Percentiles rank a stretch among this genome's conserved stretches.
phyloP scores from a whole-genome alignment of 2,329 filamentous ascomycete genomes.

The Alternaria viburni region DNA sequence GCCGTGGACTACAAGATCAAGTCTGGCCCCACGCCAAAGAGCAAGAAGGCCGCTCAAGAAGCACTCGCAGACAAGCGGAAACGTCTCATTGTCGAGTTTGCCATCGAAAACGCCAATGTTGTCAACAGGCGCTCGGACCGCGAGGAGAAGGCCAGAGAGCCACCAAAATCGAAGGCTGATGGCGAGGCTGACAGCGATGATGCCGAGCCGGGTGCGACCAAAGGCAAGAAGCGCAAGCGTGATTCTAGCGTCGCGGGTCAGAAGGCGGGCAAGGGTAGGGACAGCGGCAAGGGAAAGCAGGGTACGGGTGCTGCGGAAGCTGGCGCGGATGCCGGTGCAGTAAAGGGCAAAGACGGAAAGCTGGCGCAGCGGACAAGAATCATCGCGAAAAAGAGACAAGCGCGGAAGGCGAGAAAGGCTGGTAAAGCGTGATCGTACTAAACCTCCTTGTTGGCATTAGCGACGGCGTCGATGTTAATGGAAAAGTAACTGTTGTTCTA shows the following conservation, averaged over 20 bases:
- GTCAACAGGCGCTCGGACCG: slow-evolving; percentile 76
- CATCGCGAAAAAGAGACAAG: slow-evolving; percentile 82
- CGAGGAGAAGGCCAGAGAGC: slow-evolving; percentile 63
- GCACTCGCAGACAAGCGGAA: slow-evolving; percentile 77
- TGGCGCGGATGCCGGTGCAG: slow-evolving; percentile 15
- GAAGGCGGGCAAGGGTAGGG: slow-evolving; percentile 18
- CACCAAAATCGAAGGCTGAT: slow-evolving; percentile 40
- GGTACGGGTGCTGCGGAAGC: slow-evolving; percentile 27
- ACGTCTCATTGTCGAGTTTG: slow-evolving; percentile 92
- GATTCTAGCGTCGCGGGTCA: slow-evolving; percentile 22
- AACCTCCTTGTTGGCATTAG: slow-evolving; percentile 15
- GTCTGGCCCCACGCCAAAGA: slow-evolving; percentile 52
- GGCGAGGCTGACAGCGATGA: slow-evolving; percentile 17
- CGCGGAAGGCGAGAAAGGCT: slow-evolving; percentile 67
- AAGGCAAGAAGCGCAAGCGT: slow-evolving; percentile 50
- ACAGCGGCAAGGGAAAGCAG: slow-evolving; percentile 16
- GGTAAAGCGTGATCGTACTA: slow-evolving; percentile 53
- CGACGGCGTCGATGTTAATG: slow-evolving; percentile 14
- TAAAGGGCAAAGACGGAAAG: slow-evolving; percentile 50
- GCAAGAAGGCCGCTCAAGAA: slow-evolving; percentile 48
- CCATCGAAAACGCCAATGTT: slow-evolving; percentile 97
- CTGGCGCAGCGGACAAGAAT: slow-evolving; percentile 73
- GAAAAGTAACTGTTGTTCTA: not conserved
- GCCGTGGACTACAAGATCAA: slow-evolving; percentile 60
- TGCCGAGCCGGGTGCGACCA: slow-evolving; percentile 17